These are phyloP conservation scores for Kwoniella dendrophila DNA, from an alignment of 768 basidiomycete species.

Conservation along the genomic window DNA sequence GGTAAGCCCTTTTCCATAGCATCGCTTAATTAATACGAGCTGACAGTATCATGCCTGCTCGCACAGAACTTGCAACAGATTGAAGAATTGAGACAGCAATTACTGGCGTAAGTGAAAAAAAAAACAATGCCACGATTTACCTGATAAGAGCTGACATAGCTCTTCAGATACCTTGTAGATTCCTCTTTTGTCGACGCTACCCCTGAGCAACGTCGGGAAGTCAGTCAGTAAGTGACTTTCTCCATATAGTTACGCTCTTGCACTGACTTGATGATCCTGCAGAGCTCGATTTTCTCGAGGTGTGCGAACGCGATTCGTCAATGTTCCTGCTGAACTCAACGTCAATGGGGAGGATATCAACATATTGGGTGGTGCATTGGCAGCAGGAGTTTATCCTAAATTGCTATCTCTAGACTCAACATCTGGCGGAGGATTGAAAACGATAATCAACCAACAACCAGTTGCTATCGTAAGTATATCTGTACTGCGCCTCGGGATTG, in stretches of 20 bases:
- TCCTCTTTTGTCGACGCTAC: slow-evolving; percentile 78
- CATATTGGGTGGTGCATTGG: slow-evolving; percentile 77
- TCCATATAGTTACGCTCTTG: no score
- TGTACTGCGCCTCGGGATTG: not conserved
- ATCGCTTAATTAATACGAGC: slow-evolving; percentile 10
- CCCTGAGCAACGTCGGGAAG: slow-evolving; percentile 66
- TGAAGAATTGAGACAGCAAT: slow-evolving; percentile 91
- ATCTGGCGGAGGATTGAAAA: slow-evolving; percentile 67
- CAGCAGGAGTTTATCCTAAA: slow-evolving; percentile 88
- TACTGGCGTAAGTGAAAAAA: slow-evolving; percentile 70
- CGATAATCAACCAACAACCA: slow-evolving; percentile 76
- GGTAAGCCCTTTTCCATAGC: slow-evolving; percentile 55
- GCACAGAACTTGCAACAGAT: slow-evolving; percentile 94
- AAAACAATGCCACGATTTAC: not conserved
- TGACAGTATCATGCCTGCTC: no score
- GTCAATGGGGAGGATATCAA: slow-evolving; percentile 64
- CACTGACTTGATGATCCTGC: not conserved
- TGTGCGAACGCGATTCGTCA: slow-evolving; percentile 70
- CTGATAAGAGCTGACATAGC: not conserved
- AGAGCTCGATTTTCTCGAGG: slow-evolving; percentile 76
- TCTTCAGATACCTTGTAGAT: slow-evolving; percentile 76
- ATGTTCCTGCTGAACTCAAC: slow-evolving; percentile 72
- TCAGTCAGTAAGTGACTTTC: slow-evolving; percentile 69
- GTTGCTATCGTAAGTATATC: slow-evolving; percentile 63
- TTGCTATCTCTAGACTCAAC: slow-evolving; percentile 70